phyloP scores from a whole-genome alignment of 2,329 filamentous ascomycete genomes.

The Colletotrichum paranaense region DNA sequence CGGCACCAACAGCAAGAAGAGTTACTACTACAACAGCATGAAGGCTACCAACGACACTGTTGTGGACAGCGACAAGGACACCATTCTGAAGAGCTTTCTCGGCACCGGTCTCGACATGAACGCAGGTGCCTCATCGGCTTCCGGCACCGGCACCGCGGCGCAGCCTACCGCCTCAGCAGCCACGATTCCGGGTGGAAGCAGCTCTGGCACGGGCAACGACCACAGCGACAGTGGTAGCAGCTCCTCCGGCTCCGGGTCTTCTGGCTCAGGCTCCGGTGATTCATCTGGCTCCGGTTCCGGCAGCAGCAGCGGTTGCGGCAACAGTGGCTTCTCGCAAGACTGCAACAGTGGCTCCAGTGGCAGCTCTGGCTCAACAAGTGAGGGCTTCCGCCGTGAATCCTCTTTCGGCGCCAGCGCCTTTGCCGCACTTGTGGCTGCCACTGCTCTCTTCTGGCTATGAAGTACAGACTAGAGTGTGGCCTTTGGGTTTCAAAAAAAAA shows the following conservation, averaged over 20 bases:
- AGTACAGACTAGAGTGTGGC: background rate
- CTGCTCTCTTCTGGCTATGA: conserved; percentile 47
- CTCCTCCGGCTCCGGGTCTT: conserved; percentile 36
- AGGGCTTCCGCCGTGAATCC: conserved; percentile 41
- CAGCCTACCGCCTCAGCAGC: conserved; percentile 31
- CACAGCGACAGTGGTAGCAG: conserved; percentile 41
- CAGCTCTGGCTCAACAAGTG: conserved; percentile 31
- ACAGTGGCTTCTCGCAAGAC: conserved; percentile 53
- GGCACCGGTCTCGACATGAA: conserved; percentile 85
- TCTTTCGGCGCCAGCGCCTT: conserved; percentile 49
- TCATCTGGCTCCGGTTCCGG: conserved; percentile 25
- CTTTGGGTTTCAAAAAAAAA: background rate
- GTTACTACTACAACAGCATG: conserved; percentile 79
- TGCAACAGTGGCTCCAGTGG: conserved; percentile 40
- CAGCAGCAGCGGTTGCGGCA: conserved; percentile 46
- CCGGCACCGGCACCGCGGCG: conserved; percentile 35
- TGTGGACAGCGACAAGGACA: conserved; percentile 78
- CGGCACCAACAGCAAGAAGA: conserved; percentile 75
- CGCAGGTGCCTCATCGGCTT: conserved; percentile 44
- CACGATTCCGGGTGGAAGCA: conserved; percentile 46
- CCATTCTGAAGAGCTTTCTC: conserved; percentile 81
- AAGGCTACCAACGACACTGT: conserved; percentile 81
- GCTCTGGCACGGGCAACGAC: conserved; percentile 40
- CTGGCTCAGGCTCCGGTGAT: conserved; percentile 34
- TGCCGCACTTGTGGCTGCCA: conserved; percentile 48